phyloP scores from a whole-genome alignment of 306 rosid genomes.

The Malus sieversii region DNA sequence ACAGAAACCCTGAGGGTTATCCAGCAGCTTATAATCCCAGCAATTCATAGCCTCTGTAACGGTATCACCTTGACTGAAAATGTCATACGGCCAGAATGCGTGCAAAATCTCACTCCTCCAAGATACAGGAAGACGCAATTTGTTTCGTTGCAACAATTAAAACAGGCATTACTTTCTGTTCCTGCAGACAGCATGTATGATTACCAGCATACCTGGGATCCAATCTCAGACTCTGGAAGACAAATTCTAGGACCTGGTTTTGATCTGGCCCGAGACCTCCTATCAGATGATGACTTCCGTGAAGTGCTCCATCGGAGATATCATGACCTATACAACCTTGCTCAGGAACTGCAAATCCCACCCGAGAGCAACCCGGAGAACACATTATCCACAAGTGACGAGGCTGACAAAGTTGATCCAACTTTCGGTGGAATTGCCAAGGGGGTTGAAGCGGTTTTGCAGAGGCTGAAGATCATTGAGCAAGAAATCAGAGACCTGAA shows the following conservation, averaged over 20 bases:
- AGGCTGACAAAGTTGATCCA: constrained; percentile 58
- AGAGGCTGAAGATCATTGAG: constrained; percentile 86
- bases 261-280: constrained; percentile 77
- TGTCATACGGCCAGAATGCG: constrained; percentile 80
- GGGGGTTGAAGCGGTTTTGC: constrained; percentile 86
- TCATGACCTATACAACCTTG: constrained; percentile 73
- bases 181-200: constrained; percentile 95
- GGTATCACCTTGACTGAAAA: constrained; percentile 75
- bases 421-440: constrained; percentile 83
- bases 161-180: constrained; percentile 73
- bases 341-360: constrained; percentile 83
- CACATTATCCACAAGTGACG: constrained; percentile 32
- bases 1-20: constrained; percentile 72
- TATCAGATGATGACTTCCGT: constrained; percentile 82
- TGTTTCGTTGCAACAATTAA: constrained; percentile 61
- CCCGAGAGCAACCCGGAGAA: constrained; percentile 53
- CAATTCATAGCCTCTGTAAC: constrained; percentile 70
- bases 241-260: constrained; percentile 57
- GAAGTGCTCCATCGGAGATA: constrained; percentile 85
- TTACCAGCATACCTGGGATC: constrained; percentile 90
- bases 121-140: constrained; percentile 64
- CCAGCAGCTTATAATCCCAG: constrained; percentile 71
- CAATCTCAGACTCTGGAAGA: constrained; percentile 53
- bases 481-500: constrained; percentile 93
- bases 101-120: constrained; percentile 62